Evolutionary conservation across 768 basidiomycete genomes (phyloP), one percentile per base, ranked within the genome.

Genomic region (Leccinum pellstonianum): DNA sequence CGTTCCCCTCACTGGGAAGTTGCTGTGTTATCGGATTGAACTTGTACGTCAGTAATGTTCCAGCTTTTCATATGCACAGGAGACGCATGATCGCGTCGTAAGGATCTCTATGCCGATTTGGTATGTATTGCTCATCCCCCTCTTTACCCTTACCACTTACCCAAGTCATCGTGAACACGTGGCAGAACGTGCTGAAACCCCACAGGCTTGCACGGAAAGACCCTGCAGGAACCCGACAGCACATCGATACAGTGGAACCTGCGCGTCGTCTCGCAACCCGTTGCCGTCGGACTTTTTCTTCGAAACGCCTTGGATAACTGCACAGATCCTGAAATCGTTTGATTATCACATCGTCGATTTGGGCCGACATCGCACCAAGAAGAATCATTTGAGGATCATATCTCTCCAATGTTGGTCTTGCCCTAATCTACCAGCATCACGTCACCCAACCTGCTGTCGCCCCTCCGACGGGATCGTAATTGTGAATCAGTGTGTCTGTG

Each of bases 141-240:
- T 0, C 31, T 4, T 41, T 0, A 9, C n/a, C 58, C 60, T 2
- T 62, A 56, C 60, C 62, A 67, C 3, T 58, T 60, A 14, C 48
- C 56, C 63, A 57, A 67, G 2, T 23, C 56, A 9, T 21, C 29
- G 4, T 54, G 50, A 2, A 56, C 61, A 15, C 57, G 62, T 8
- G 59, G 55, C 14, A 15, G 29, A 17, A 2, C 17, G 19, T 11
- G n/a, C 29, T 61, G 59, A 23, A 49, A 43, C 65, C 29, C 29
- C 66, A 67, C 17, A 55, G 43, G 64, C 53, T 4, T 65, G 15
- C 8, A 54, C 15, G 2, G 64, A 56, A 31, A 65, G 58, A 33
- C 65, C 65, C 7, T 66, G 50, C 47, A 65, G 8, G n/a, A 64
- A 67, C 25, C 66, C 63, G 3, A 4, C n/a, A n/a, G 38, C 57